Percentiles rank a stretch among this genome's conserved stretches.
Evolutionary conservation across 169 alveolate species (phyloP).

Genomic region (Eimeria brunetti): DNA sequence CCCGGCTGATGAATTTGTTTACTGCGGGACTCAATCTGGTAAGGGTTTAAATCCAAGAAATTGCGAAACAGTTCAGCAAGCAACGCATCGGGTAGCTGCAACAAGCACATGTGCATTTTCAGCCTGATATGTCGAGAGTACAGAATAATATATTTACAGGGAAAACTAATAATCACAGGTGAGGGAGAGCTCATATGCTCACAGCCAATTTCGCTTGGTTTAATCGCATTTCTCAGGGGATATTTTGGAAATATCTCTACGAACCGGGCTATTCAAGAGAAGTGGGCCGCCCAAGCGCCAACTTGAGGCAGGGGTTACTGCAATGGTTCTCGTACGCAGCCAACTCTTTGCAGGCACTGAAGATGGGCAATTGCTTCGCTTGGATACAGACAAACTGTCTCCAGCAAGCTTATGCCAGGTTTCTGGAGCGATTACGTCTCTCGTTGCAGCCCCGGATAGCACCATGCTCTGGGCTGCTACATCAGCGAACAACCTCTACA

Average conservation of each 20-base stretch:
- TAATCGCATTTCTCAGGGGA: constrained; percentile 57
- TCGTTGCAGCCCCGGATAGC: constrained; percentile 91
- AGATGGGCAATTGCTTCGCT: constrained; percentile 93
- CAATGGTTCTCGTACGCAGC: constrained; percentile 90
- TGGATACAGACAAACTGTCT: constrained; percentile 84
- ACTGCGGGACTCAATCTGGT: constrained; percentile 95
- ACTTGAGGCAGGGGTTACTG: constrained; percentile 91
- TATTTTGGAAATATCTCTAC: constrained; percentile 79
- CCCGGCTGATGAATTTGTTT: constrained; percentile 90
- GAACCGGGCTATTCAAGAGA: constrained; percentile 88
- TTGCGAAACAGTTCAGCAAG: neutral
- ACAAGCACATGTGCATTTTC: neutral
- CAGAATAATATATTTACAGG: neutral
- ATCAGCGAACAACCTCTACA: constrained; percentile 91
- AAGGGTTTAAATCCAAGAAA: constrained; percentile 77
- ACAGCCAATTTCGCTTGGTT: neutral
- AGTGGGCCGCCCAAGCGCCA: constrained; percentile 90
- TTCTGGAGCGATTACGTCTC: constrained; percentile 93
- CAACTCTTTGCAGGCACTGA: constrained; percentile 95
- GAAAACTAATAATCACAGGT: neutral
- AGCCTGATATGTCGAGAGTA: neutral
- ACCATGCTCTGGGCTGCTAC: constrained; percentile 94
- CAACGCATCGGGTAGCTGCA: neutral
- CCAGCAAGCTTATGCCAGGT: constrained; percentile 84
- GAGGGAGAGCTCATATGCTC: neutral